Percentiles rank a stretch among this genome's conserved stretches.
Conservation (phyloP, 331 rosid genomes). For the Saraca asoca region DNA sequence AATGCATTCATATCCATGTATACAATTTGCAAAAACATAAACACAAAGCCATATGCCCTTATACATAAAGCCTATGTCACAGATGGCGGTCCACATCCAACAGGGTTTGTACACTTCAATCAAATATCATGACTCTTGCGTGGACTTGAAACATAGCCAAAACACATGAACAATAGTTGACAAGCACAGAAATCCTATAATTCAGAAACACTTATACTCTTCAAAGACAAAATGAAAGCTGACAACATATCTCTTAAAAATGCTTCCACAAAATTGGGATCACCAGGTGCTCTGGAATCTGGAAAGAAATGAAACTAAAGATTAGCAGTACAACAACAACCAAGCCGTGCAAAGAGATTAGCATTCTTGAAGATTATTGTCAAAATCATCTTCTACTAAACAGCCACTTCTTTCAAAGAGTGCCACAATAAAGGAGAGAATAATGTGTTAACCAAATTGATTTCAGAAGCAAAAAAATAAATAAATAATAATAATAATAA, state of each 20-base stretch:
- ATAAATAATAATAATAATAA: too few species aligned
- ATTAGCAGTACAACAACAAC: too few species aligned
- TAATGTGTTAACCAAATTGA: constrained; percentile 1
- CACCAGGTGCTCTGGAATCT: constrained; percentile 79
- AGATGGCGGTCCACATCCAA: constrained; percentile 10
- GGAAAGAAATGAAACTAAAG: constrained; percentile 48
- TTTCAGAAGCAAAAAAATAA: too few species aligned
- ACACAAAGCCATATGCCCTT: not conserved
- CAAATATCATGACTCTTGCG: constrained; percentile 6
- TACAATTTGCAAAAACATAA: constrained; percentile 14
- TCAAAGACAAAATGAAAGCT: too few species aligned
- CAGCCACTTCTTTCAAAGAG: too few species aligned
- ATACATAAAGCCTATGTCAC: constrained; percentile 3
- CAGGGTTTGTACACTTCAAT: constrained; percentile 19
- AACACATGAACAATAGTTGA: not conserved
- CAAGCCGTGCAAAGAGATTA: constrained; percentile 30
- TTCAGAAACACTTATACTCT: too few species aligned
- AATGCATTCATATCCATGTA: constrained; percentile 15
- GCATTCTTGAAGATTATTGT: constrained; percentile 2
- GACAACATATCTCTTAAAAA: constrained; percentile 55
- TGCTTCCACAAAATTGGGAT: constrained; percentile 77
- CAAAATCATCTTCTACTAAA: too few species aligned
- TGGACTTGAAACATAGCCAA: not conserved
- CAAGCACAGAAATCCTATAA: constrained; percentile 5
- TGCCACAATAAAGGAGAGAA: not conserved